These are phyloP conservation scores for Aurinia saxatilis DNA, from an alignment of 345 rosid genomes.

Conservation along the genomic window DNA sequence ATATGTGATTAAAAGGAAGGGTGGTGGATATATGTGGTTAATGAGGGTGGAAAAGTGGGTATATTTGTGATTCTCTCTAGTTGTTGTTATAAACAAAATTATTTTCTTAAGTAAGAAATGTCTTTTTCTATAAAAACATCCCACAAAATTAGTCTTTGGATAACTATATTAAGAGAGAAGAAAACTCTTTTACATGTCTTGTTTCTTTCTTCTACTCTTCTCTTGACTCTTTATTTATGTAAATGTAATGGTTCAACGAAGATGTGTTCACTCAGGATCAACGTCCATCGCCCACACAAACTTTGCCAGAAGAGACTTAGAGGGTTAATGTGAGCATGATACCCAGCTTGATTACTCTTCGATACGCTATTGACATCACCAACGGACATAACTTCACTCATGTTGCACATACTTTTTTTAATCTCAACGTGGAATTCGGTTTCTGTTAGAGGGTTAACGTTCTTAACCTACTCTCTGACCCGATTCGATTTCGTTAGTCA, in stretches of 20 bases:
- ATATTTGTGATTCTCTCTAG: too few relatives aligned
- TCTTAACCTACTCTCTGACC: background rate
- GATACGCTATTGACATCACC: too few relatives aligned
- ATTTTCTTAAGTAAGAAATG: background rate
- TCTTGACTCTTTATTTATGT: background rate
- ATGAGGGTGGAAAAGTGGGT: too few relatives aligned
- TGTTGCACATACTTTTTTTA: too few relatives aligned
- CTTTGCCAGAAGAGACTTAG: conserved; percentile 57
- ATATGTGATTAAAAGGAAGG: too few relatives aligned
- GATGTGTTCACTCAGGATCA: conserved; percentile 49
- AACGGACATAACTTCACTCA: too few relatives aligned
- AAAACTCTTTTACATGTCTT: conserved; percentile 6
- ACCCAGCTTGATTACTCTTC: too few relatives aligned
- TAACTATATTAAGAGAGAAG: conserved; percentile 15
- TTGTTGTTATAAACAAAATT: background rate
- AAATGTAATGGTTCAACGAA: conserved; percentile 22
- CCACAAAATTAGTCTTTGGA: background rate
- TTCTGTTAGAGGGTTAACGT: background rate
- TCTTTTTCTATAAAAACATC: conserved; percentile 10
- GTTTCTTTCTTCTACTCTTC: conserved; percentile 14
- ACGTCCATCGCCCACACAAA: conserved; percentile 99
- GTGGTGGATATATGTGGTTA: too few relatives aligned
- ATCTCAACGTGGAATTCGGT: background rate
- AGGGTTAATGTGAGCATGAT: too few relatives aligned
- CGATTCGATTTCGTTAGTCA: background rate